Evolutionary conservation across 1,284 basidiomycete genomes (phyloP).

Genomic region (Trichosporon faecale): DNA sequence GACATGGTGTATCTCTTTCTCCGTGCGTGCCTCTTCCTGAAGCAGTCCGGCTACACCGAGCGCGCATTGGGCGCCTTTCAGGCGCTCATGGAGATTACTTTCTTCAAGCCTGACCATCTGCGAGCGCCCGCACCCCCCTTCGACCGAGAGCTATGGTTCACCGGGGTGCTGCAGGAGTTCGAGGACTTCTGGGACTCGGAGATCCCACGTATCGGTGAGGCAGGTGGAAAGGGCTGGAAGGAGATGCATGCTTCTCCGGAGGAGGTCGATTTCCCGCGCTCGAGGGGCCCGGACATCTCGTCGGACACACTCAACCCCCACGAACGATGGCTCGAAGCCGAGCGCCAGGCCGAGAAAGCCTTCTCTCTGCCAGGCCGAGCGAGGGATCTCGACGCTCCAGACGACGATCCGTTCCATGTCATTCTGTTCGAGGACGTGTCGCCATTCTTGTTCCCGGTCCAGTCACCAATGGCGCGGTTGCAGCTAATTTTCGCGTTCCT

Average conservation of each 20-base stretch:
- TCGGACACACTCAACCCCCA: conserved; percentile 59
- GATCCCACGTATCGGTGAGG: conserved; percentile 54
- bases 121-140: conserved; percentile 22
- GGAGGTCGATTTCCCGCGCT: neutral
- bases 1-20: conserved; percentile 48
- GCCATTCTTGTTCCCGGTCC: conserved; percentile 64
- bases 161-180: conserved; percentile 43
- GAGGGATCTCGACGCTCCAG: conserved; percentile 56
- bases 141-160: conserved; percentile 31
- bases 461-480: conserved; percentile 57
- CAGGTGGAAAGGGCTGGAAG: conserved; percentile 52
- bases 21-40: conserved; percentile 58
- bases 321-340: conserved; percentile 65
- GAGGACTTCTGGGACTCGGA: conserved; percentile 57
- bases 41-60: conserved; percentile 61
- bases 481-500: conserved; percentile 73
- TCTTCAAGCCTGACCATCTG: conserved; percentile 47
- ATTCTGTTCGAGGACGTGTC: conserved; percentile 78
- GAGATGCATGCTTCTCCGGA: conserved; percentile 20
- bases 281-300: neutral
- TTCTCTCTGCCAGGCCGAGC: conserved; percentile 61
- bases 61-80: conserved; percentile 55
- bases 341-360: conserved; percentile 57
- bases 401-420: conserved; percentile 66
- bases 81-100: conserved; percentile 56